Conservation (phyloP, 2,329 filamentous ascomycete species). For the Mycosphaerella sp. region DNA sequence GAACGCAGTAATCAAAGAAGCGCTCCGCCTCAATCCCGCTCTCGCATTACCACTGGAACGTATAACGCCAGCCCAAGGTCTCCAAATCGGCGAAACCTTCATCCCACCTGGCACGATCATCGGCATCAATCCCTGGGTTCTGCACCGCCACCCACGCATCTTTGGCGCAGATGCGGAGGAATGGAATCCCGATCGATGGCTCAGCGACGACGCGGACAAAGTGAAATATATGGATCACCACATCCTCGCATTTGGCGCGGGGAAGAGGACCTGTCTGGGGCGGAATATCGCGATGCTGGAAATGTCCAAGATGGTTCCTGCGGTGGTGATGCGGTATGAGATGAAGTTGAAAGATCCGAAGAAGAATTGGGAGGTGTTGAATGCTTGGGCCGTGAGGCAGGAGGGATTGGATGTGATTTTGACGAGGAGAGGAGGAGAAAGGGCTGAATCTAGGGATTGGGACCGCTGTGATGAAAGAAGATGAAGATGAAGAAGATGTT, state of each 20-base stretch:
- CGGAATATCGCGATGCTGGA: constrained; percentile 19
- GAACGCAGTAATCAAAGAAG: constrained; percentile 27
- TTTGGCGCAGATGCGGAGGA: constrained; percentile 32
- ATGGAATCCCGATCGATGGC: constrained; percentile 44
- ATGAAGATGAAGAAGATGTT: too few relatives aligned
- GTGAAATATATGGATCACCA: constrained; percentile 59
- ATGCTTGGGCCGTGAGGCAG: constrained; percentile 14
- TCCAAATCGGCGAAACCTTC: constrained; percentile 20
- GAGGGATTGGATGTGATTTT: constrained; percentile 14
- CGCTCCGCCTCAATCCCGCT: constrained; percentile 23
- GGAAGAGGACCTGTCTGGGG: constrained; percentile 18
- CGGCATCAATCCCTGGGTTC: constrained; percentile 42
- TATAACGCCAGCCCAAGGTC: constrained; percentile 19
- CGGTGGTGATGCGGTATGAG: constrained; percentile 13
- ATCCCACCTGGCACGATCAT: constrained; percentile 39
- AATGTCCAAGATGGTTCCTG: constrained; percentile 19
- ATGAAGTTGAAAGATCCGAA: constrained; percentile 12
- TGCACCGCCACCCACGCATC: constrained; percentile 38
- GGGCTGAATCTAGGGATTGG: too few relatives aligned
- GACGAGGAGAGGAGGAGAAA: not conserved
- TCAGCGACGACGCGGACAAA: constrained; percentile 47
- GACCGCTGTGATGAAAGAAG: too few relatives aligned
- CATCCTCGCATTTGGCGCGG: constrained; percentile 41
- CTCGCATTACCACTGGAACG: constrained; percentile 24
- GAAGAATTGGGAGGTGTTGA: constrained; percentile 10